These are phyloP conservation scores for Nakaseomyces delphensis DNA, from an alignment of 1,139 yeast genomes.

Conservation along the genomic window DNA sequence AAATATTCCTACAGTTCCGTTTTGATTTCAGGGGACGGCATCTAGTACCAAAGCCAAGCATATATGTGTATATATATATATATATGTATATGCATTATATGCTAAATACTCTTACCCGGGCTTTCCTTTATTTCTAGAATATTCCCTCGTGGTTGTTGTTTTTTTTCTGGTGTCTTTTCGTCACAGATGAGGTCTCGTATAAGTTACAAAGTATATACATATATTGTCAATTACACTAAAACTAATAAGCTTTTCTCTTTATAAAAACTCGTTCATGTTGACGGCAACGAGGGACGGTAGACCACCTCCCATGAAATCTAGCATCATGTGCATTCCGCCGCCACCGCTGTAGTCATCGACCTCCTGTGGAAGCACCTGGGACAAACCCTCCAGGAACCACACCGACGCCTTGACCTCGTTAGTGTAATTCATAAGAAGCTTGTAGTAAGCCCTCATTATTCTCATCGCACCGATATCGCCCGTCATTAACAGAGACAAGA, in stretches of 20 bases:
- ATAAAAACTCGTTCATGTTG: slow-evolving; percentile 23
- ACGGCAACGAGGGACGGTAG: slow-evolving; percentile 46
- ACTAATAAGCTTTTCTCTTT: too few relatives aligned
- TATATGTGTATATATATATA: neutral
- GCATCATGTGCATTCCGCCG: slow-evolving; percentile 87
- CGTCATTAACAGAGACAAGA: slow-evolving; percentile 66
- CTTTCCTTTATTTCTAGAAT: neutral
- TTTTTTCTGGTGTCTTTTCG: neutral
- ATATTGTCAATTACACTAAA: too few relatives aligned
- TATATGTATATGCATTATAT: too few relatives aligned
- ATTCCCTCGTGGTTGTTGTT: neutral
- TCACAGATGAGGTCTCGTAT: neutral
- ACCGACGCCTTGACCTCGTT: slow-evolving; percentile 81
- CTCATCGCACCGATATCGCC: slow-evolving; percentile 86
- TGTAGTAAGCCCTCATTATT: slow-evolving; percentile 82
- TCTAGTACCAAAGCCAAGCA: too few relatives aligned
- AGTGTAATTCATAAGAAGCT: slow-evolving; percentile 69
- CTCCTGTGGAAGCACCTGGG: slow-evolving; percentile 75
- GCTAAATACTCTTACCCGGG: too few relatives aligned
- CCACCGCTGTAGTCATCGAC: slow-evolving; percentile 81
- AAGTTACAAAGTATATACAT: neutral
- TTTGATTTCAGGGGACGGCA: neutral
- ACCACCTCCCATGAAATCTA: slow-evolving; percentile 75
- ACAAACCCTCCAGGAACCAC: slow-evolving; percentile 91
- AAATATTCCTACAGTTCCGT: neutral